Conservation (phyloP, 169 alveolate species). For the Cryptosporidium xiaoi region DNA sequence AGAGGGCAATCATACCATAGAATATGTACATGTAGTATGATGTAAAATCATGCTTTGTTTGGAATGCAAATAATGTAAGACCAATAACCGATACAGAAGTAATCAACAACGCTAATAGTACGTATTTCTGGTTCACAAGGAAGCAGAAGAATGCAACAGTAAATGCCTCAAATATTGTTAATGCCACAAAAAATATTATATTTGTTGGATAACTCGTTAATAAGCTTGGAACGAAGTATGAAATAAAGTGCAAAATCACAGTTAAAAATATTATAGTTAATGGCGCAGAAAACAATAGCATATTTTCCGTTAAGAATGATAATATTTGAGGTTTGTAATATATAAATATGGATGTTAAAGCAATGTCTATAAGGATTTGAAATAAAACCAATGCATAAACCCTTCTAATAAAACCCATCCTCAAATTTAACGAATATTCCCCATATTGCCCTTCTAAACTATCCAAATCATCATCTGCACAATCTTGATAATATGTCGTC, state of each 20-base stretch:
- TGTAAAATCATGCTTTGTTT: conserved; percentile 66
- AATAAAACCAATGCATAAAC: conserved; percentile 30
- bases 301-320: not conserved
- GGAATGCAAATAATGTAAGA: conserved; percentile 40
- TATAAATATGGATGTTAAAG: not conserved
- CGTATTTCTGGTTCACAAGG: not conserved
- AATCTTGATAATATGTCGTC: not conserved
- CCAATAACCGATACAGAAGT: conserved; percentile 35
- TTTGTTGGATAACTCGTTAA: conserved; percentile 10
- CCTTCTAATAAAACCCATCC: conserved; percentile 63
- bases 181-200: conserved; percentile 1
- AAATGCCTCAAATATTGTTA: conserved; percentile 28
- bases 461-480: too few relatives aligned
- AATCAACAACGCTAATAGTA: conserved; percentile 23
- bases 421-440: conserved; percentile 5
- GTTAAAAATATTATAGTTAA: not conserved
- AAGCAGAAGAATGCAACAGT: not conserved
- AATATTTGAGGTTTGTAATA: not conserved
- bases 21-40: conserved; percentile 17
- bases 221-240: not conserved
- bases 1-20: conserved; percentile 14
- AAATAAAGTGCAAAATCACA: not conserved
- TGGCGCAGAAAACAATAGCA: too few relatives aligned
- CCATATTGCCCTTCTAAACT: conserved; percentile 57
- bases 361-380: conserved; percentile 13